phyloP scores from a whole-genome alignment of 768 basidiomycete genomes.

The Suillus cothurnatus region DNA sequence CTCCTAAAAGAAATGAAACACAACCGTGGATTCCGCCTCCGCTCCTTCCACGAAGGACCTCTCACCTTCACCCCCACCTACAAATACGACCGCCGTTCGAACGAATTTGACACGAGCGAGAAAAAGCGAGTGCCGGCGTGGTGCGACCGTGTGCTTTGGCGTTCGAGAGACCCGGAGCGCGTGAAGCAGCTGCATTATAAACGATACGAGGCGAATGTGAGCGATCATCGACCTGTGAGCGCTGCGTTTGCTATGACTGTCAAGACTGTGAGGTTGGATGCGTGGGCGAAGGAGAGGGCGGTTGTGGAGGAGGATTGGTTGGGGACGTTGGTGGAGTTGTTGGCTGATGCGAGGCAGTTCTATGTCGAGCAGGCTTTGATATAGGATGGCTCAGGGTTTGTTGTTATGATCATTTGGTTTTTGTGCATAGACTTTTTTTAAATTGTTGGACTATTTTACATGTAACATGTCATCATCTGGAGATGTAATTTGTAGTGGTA shows the following conservation, averaged over 20 bases:
- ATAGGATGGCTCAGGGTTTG: slow-evolving; percentile 20
- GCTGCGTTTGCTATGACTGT: slow-evolving; percentile 74
- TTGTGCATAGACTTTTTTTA: not conserved
- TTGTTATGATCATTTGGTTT: not conserved
- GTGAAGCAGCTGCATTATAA: slow-evolving; percentile 71
- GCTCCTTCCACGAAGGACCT: slow-evolving; percentile 79
- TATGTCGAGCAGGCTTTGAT: slow-evolving; percentile 34
- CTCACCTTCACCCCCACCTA: slow-evolving; percentile 90
- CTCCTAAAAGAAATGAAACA: slow-evolving; percentile 84
- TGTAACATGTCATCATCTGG: not conserved
- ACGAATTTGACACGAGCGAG: slow-evolving; percentile 85
- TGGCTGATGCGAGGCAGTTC: slow-evolving; percentile 35
- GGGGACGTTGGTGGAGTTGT: slow-evolving; percentile 30
- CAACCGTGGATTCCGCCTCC: slow-evolving; percentile 87
- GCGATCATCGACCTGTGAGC: slow-evolving; percentile 89
- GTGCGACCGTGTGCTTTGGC: slow-evolving; percentile 94
- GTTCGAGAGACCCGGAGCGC: slow-evolving; percentile 53
- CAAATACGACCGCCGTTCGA: slow-evolving; percentile 85
- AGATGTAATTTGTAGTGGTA: slow-evolving; percentile 8
- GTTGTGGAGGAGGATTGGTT: slow-evolving; percentile 61
- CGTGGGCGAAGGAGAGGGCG: slow-evolving; percentile 55
- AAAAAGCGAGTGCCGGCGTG: slow-evolving; percentile 91
- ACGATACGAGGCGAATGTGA: slow-evolving; percentile 85
- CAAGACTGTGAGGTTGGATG: slow-evolving; percentile 66
- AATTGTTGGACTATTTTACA: not conserved